phyloP scores from a whole-genome alignment of 2,329 filamentous ascomycete species.

The Macrophomina pseudophaseolina region DNA sequence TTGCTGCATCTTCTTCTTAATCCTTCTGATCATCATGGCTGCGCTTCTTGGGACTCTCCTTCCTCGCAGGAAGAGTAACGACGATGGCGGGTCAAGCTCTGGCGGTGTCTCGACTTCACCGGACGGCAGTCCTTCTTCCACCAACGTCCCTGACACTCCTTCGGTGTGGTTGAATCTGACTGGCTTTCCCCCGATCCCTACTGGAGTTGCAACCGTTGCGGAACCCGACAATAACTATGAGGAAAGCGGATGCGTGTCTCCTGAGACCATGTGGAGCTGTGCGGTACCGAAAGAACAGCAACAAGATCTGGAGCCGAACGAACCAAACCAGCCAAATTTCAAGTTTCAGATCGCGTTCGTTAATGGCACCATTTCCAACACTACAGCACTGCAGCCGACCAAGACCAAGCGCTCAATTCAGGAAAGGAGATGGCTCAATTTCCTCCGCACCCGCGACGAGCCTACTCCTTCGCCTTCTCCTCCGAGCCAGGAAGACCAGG shows the following conservation, averaged over 20 bases:
- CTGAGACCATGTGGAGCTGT: conserved; percentile 84
- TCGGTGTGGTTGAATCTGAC: conserved; percentile 81
- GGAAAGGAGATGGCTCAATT: conserved; percentile 41
- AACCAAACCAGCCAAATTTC: conserved; percentile 75
- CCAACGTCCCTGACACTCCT: conserved; percentile 28
- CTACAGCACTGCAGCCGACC: conserved; percentile 38
- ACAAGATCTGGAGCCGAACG: conserved; percentile 64
- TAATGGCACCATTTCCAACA: conserved; percentile 53
- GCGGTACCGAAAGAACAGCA: conserved; percentile 80
- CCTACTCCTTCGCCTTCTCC: conserved; percentile 59
- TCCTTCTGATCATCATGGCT: conserved; percentile 46
- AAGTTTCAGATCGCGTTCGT: conserved; percentile 73
- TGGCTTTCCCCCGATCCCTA: conserved; percentile 83
- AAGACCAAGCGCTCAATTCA: conserved; percentile 14
- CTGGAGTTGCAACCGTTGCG: conserved; percentile 78
- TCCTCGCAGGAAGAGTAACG: conserved; percentile 47
- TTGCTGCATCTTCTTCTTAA: conserved; percentile 39
- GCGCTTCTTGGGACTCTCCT: conserved; percentile 45
- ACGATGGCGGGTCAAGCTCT: conserved; percentile 25
- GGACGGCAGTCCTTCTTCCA: conserved; percentile 15
- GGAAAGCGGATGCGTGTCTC: conserved; percentile 72
- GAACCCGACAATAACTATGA: conserved; percentile 69
- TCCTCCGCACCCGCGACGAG: conserved; percentile 36
- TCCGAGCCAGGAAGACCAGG: conserved; percentile 71
- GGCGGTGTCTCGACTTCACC: conserved; percentile 9